Evolutionary conservation across 148 eudicot species (phyloP).

Genomic region (Gaultheria prostrata): DNA sequence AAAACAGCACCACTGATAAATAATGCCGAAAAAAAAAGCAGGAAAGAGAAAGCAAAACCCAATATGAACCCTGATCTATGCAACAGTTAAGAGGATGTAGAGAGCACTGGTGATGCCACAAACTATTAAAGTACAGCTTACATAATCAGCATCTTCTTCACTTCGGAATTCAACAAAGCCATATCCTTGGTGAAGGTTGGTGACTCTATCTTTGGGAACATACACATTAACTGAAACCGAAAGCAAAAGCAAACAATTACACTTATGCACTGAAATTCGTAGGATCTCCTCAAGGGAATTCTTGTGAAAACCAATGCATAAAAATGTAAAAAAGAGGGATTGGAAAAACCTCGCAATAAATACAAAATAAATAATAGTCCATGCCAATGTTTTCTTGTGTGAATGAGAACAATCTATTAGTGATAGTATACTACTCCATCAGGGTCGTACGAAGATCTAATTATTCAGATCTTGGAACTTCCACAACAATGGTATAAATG

Average conservation of each 20-base stretch:
- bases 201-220: constrained; percentile 98
- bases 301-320: neutral
- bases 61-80: constrained; percentile 1
- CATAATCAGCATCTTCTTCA: constrained; percentile 99
- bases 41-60: neutral
- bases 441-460: neutral
- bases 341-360: neutral
- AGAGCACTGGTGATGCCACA: neutral
- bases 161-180: constrained; percentile 97
- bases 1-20: constrained; percentile 8
- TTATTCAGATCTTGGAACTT: neutral
- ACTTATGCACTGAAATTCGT: neutral
- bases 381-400: neutral
- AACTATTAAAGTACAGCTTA: constrained; percentile 32
- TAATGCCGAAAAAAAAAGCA: neutral
- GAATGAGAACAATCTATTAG: neutral
- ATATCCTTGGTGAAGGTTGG: constrained; percentile 97
- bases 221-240: constrained; percentile 83
- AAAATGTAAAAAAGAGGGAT: neutral
- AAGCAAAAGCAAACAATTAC: neutral
- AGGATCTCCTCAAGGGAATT: neutral
- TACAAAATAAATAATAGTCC: too few relatives aligned
- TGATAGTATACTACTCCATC: neutral
- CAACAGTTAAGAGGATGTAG: neutral
- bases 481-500: neutral